Evolutionary conservation across 1,139 yeast species (phyloP).

Genomic region (Saccharomyces hybrid): DNA sequence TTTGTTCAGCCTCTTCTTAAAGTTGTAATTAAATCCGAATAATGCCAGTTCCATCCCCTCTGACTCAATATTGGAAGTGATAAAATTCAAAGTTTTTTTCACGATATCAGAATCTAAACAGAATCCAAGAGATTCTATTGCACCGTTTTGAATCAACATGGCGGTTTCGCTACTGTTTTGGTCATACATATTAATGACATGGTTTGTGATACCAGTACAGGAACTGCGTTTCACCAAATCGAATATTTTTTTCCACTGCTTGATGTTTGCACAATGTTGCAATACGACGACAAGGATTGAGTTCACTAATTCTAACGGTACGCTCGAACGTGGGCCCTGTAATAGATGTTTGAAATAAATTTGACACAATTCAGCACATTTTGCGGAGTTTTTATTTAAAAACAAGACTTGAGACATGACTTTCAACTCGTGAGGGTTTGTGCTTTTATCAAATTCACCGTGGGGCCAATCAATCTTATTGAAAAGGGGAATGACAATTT

Average conservation of each 20-base stretch:
- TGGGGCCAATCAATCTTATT: conserved; percentile 16
- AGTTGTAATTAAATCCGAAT: conserved; percentile 40
- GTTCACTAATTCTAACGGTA: conserved; percentile 43
- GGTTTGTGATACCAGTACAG: conserved; percentile 33
- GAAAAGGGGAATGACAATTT: conserved; percentile 33
- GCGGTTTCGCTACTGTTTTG: conserved; percentile 19
- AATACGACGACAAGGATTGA: conserved; percentile 33
- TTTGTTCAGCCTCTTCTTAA: conserved; percentile 11
- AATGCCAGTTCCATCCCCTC: conserved; percentile 47
- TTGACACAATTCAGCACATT: conserved; percentile 33
- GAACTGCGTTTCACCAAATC: conserved; percentile 40
- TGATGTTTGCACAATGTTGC: conserved; percentile 34
- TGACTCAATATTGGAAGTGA: conserved; percentile 47
- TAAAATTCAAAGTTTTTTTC: conserved; percentile 47
- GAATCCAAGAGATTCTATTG: conserved; percentile 48
- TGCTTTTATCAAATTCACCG: conserved; percentile 4
- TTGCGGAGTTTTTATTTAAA: conserved; percentile 22
- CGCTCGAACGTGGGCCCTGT: conserved; percentile 42
- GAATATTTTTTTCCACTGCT: conserved; percentile 50
- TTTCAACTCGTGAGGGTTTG: conserved; percentile 8
- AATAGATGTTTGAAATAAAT: conserved; percentile 39
- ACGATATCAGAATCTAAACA: conserved; percentile 40
- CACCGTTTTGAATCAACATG: conserved; percentile 43
- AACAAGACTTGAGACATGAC: conserved; percentile 21
- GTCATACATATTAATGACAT: conserved; percentile 16